phyloP scores from a whole-genome alignment of 1,284 basidiomycete genomes.

The Malassezia caprae region DNA sequence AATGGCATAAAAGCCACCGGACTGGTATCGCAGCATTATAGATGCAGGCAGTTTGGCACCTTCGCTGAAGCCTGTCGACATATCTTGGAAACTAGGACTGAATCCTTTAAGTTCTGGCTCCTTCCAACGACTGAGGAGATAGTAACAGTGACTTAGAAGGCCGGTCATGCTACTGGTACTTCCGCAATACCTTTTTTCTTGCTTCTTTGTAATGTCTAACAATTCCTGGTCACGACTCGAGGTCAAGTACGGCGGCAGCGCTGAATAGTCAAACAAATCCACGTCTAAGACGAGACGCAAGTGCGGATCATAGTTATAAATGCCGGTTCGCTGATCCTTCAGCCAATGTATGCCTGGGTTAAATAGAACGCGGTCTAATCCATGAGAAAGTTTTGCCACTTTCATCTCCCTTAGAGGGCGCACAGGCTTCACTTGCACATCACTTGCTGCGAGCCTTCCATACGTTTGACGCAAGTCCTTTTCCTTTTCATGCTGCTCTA shows the following conservation, averaged over 20 bases:
- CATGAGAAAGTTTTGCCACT: constrained; percentile 64
- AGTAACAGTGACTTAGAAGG: constrained; percentile 77
- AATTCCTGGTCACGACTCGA: constrained; percentile 73
- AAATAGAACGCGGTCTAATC: constrained; percentile 58
- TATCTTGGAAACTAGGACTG: constrained; percentile 53
- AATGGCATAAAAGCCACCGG: constrained; percentile 60
- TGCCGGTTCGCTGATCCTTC: constrained; percentile 70
- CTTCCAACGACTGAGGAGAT: constrained; percentile 50
- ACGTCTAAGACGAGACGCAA: constrained; percentile 66
- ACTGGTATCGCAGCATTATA: constrained; percentile 57
- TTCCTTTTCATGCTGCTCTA: constrained; percentile 9
- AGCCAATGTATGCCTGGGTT: constrained; percentile 80
- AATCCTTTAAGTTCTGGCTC: constrained; percentile 43
- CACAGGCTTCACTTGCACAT: constrained; percentile 14
- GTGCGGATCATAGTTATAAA: constrained; percentile 72
- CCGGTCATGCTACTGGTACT: constrained; percentile 85
- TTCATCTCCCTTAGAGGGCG: constrained; percentile 40
- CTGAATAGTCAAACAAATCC: constrained; percentile 80
- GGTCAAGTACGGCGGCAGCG: constrained; percentile 65
- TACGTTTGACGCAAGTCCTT: background rate
- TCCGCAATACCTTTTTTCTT: constrained; percentile 63
- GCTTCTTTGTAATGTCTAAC: constrained; percentile 56
- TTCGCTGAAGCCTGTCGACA: constrained; percentile 62
- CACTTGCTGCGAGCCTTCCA: background rate
- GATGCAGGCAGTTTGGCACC: constrained; percentile 71